Percentiles rank a stretch among this genome's conserved stretches.
Evolutionary conservation across 2,329 filamentous ascomycete genomes (phyloP).

Genomic region (Pleoardoris graminearum): DNA sequence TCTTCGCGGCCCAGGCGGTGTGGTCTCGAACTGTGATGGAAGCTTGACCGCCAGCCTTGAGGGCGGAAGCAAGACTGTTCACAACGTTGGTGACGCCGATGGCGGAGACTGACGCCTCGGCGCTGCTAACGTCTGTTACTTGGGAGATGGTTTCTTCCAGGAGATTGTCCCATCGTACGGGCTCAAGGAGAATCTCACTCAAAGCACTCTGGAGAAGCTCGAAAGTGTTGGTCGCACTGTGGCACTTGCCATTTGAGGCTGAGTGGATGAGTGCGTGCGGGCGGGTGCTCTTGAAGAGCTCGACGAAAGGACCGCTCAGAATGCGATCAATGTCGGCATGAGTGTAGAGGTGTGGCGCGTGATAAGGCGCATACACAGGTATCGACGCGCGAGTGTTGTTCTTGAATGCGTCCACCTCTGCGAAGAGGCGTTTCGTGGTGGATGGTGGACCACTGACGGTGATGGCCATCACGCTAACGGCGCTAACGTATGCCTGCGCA

Average conservation of each 20-base stretch:
- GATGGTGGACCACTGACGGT: constrained; percentile 63
- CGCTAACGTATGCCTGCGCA: constrained; percentile 60
- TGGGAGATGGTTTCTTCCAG: constrained; percentile 54
- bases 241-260: constrained; percentile 51
- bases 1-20: constrained; percentile 46
- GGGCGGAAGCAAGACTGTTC: constrained; percentile 58
- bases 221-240: constrained; percentile 50
- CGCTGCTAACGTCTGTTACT: constrained; percentile 47
- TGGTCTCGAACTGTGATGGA: constrained; percentile 51
- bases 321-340: constrained; percentile 57
- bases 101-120: constrained; percentile 51
- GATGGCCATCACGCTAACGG: constrained; percentile 61
- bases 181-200: constrained; percentile 51
- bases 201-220: constrained; percentile 51
- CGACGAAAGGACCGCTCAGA: constrained; percentile 46
- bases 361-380: constrained; percentile 62
- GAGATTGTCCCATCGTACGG: constrained; percentile 55
- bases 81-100: constrained; percentile 59
- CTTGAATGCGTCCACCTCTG: constrained; percentile 53
- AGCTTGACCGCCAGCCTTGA: constrained; percentile 56
- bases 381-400: constrained; percentile 57
- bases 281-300: constrained; percentile 48
- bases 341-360: constrained; percentile 60
- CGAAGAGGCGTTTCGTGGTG: constrained; percentile 57
- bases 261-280: constrained; percentile 53